Evolutionary conservation across 1,284 basidiomycete species (phyloP).

Genomic region (Ganoderma lingzhi): DNA sequence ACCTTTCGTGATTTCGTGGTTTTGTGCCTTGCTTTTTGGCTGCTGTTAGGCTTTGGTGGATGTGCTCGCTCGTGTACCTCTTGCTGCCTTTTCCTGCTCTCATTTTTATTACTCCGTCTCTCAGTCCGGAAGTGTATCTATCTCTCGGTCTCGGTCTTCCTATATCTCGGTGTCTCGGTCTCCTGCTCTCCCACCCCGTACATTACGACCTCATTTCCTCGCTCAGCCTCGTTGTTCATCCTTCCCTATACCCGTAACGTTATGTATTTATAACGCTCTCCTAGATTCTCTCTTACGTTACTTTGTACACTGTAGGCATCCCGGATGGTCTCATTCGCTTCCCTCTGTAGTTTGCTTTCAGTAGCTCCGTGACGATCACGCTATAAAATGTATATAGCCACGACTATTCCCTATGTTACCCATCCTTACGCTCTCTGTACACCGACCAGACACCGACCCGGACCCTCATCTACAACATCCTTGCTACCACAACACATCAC

Average conservation of each 20-base stretch:
- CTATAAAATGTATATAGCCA: conserved; percentile 30
- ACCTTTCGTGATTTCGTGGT: conserved; percentile 4
- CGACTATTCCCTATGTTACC: conserved; percentile 10
- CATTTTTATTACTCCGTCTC: conserved; percentile 4
- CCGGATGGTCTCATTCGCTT: conserved; percentile 16
- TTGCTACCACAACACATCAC: not conserved
- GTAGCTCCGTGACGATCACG: conserved; percentile 18
- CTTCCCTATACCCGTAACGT: conserved; percentile 29
- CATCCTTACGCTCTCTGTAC: not conserved
- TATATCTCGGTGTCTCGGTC: conserved; percentile 4
- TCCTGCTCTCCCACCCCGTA: conserved; percentile 6
- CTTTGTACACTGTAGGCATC: conserved; percentile 26
- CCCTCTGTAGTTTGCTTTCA: conserved; percentile 22
- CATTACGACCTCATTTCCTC: not conserved
- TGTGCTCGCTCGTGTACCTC: conserved; percentile 18
- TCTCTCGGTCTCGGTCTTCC: conserved; percentile 4
- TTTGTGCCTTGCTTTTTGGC: conserved; percentile 16
- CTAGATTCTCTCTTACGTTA: conserved; percentile 25
- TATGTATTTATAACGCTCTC: conserved; percentile 34
- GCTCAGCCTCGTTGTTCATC: not conserved
- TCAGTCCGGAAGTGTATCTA: conserved; percentile 8
- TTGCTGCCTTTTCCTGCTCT: conserved; percentile 18
- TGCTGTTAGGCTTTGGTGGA: conserved; percentile 19
- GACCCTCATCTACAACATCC: not conserved
- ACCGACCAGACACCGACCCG: not conserved